phyloP scores from a whole-genome alignment of 23 red algal species.

The Gracilaria gracilis region DNA sequence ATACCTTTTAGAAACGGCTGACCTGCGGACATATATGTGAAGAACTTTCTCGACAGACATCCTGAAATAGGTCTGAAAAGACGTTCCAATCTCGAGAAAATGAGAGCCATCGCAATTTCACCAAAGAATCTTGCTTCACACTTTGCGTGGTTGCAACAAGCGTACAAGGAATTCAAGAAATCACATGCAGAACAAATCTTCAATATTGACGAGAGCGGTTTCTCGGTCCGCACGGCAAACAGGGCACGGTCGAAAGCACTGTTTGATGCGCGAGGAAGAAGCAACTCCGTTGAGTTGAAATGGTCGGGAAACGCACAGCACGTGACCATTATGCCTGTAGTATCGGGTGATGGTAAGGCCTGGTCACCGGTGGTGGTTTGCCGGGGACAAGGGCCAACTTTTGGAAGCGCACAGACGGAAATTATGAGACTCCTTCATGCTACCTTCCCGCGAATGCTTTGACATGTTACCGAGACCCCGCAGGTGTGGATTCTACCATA shows the following conservation, averaged over 20 bases:
- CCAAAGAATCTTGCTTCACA: neutral
- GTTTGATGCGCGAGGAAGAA: neutral
- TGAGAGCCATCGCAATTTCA: neutral
- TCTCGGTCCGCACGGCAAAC: neutral
- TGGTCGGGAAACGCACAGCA: neutral
- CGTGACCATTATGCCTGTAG: slow-evolving; percentile 2
- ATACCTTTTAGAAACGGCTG: neutral
- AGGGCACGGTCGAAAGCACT: neutral
- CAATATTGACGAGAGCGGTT: slow-evolving; percentile 7
- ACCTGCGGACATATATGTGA: neutral
- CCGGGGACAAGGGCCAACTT: neutral
- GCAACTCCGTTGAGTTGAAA: neutral
- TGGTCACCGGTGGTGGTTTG: neutral
- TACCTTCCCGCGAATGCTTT: slow-evolving; percentile 7
- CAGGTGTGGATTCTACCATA: neutral
- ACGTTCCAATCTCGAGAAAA: neutral
- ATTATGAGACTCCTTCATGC: neutral
- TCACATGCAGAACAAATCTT: neutral
- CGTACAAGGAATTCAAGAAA: slow-evolving; percentile 19
- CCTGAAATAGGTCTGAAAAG: neutral
- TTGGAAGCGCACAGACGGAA: slow-evolving; percentile 1
- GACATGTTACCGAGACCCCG: slow-evolving; percentile 3
- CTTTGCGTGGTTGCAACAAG: neutral
- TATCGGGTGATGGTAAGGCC: neutral
- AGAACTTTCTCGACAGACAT: neutral